These are phyloP conservation scores for Fusarium gaditjirri DNA, from an alignment of 2,329 filamentous ascomycete genomes.

Conservation along the genomic window DNA sequence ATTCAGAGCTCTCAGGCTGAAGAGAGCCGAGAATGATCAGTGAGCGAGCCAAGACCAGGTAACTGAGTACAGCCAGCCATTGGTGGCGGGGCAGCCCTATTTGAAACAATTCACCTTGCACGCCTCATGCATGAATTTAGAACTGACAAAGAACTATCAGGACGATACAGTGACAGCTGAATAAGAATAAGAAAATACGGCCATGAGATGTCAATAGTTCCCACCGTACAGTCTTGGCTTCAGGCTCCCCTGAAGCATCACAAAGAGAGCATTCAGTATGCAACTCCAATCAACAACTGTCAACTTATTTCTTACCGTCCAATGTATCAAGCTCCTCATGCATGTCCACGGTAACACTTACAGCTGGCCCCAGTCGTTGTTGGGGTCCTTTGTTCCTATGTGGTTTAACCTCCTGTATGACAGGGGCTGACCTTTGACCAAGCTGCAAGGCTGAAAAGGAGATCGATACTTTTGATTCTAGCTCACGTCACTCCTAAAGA, in stretches of 20 bases:
- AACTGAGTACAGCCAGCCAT: neutral
- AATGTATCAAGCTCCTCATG: conserved; percentile 20
- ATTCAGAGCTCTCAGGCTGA: conserved; percentile 39
- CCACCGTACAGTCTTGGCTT: neutral
- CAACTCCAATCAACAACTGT: neutral
- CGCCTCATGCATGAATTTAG: conserved; percentile 3
- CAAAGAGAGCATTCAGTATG: neutral
- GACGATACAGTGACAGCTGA: neutral
- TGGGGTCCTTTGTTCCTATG: conserved; percentile 26
- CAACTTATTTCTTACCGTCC: conserved; percentile 13
- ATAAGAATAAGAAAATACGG: neutral
- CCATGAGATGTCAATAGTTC: neutral
- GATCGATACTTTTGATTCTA: conserved; percentile 9
- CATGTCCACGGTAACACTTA: conserved; percentile 15
- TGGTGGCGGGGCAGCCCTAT: conserved; percentile 23
- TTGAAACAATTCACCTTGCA: conserved; percentile 31
- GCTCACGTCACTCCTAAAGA: conserved; percentile 18
- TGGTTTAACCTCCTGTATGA: conserved; percentile 17
- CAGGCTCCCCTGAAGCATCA: neutral
- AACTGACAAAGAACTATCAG: neutral
- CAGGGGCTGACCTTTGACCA: conserved; percentile 20
- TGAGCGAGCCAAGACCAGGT: conserved; percentile 23
- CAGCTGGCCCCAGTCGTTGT: conserved; percentile 7
- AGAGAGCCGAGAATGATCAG: conserved; percentile 28
- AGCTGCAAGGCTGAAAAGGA: conserved; percentile 35